A percentile compares a stretch with the other conserved stretches of the same genome.
These are phyloP conservation scores for Skeletonema grethae DNA, from an alignment of 108 stramenopile genomes.

Conservation along the genomic window DNA sequence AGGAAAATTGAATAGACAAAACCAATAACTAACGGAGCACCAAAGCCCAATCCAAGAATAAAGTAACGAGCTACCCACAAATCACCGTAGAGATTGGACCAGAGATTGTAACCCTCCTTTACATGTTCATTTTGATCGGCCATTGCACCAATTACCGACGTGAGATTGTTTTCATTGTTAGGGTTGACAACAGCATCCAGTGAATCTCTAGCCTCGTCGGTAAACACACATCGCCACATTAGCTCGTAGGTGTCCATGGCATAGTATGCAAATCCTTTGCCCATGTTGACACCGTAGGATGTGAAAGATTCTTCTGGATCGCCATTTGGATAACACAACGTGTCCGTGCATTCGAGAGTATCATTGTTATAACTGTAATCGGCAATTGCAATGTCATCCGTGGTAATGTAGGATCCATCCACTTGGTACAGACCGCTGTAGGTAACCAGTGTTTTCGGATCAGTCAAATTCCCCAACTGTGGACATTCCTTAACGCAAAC, in stretches of 20 bases:
- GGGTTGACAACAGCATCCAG: constrained; percentile 35
- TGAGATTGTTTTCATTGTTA: constrained; percentile 9
- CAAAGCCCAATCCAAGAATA: constrained; percentile 87
- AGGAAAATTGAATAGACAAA: constrained; percentile 76
- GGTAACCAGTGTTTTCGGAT: constrained; percentile 66
- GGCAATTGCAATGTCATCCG: constrained; percentile 50
- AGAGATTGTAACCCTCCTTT: constrained; percentile 43
- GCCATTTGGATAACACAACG: constrained; percentile 50
- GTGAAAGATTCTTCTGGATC: constrained; percentile 41
- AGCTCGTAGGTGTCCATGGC: constrained; percentile 61
- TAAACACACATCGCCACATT: constrained; percentile 62
- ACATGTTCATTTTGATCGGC: constrained; percentile 30
- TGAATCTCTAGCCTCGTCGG: constrained; percentile 44
- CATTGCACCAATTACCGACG: constrained; percentile 16
- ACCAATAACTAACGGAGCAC: constrained; percentile 62
- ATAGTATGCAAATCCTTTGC: constrained; percentile 71
- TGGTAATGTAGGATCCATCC: constrained; percentile 32
- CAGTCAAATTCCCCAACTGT: constrained; percentile 37
- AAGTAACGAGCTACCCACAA: constrained; percentile 46
- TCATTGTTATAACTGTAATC: constrained; percentile 49
- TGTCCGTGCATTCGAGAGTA: constrained; percentile 45
- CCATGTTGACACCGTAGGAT: constrained; percentile 53
- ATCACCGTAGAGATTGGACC: constrained; percentile 63
- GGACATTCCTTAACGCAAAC: constrained; percentile 70
- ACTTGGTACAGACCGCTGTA: constrained; percentile 65